These are phyloP conservation scores for Cercophora newfieldiana DNA, from an alignment of 495 filamentous ascomycete species.

Conservation along the genomic window DNA sequence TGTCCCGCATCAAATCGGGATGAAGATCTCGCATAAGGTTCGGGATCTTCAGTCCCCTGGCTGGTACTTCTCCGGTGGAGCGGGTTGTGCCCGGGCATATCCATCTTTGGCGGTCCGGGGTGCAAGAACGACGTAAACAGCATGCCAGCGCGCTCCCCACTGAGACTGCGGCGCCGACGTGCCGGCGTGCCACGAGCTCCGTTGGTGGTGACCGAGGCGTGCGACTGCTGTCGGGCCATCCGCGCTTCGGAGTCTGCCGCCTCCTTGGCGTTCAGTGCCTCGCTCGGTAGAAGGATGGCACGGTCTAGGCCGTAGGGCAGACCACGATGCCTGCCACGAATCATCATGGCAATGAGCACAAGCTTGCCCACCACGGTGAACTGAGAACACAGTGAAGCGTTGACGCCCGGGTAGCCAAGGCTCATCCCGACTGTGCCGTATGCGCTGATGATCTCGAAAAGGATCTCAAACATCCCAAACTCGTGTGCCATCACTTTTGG, in stretches of 20 bases:
- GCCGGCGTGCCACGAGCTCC: constrained; percentile 21
- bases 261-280: constrained; percentile 71
- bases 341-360: constrained; percentile 89
- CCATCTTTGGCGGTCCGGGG: constrained; percentile 33
- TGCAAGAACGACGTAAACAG: constrained; percentile 41
- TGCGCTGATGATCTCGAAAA: constrained; percentile 90
- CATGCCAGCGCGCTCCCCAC: constrained; percentile 31
- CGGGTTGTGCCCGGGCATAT: constrained; percentile 3
- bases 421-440: constrained; percentile 94
- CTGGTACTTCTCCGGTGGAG: constrained; percentile 15
- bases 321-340: constrained; percentile 89
- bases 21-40: constrained; percentile 12
- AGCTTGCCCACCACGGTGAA: constrained; percentile 84
- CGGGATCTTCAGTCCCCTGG: constrained; percentile 6
- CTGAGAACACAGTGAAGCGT: constrained; percentile 76
- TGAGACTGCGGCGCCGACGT: constrained; percentile 28
- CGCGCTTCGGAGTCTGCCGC: constrained; percentile 57
- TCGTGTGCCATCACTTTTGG: constrained; percentile 55
- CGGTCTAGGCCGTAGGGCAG: constrained; percentile 90
- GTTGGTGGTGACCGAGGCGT: constrained; percentile 43
- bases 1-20: background rate
- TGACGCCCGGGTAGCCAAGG: constrained; percentile 72
- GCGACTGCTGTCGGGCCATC: constrained; percentile 56
- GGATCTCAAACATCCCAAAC: constrained; percentile 77
- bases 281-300: constrained; percentile 81